phyloP scores from a whole-genome alignment of 2,329 filamentous ascomycete species.

The Botryosphaeria dothidea region DNA sequence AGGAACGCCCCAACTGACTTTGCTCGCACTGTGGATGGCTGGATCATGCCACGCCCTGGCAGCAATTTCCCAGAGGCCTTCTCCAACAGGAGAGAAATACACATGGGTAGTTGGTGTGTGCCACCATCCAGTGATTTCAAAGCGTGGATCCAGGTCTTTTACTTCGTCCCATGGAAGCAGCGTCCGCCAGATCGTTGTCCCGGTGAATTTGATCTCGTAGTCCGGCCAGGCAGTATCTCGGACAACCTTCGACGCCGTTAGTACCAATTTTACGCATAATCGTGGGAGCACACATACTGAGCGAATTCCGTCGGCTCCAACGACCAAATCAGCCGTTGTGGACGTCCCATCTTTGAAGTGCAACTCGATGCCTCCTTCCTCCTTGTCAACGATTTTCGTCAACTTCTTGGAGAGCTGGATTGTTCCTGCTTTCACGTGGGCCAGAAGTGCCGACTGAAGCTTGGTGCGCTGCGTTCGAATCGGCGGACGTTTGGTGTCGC shows the following conservation, averaged over 20 bases:
- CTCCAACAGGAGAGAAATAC: constrained; percentile 37
- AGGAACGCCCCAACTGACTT: constrained; percentile 41
- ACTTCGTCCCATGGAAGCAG: constrained; percentile 38
- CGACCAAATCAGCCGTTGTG: constrained; percentile 45
- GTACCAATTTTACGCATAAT: too few relatives aligned
- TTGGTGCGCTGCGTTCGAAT: constrained; percentile 29
- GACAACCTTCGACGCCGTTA: constrained; percentile 37
- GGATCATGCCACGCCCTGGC: constrained; percentile 38
- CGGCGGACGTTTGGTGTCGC: constrained; percentile 1
- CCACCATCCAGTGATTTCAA: constrained; percentile 47
- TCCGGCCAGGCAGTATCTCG: constrained; percentile 44
- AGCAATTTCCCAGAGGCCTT: constrained; percentile 44
- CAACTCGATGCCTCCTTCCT: constrained; percentile 29
- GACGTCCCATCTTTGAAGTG: constrained; percentile 50
- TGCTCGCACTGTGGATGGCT: constrained; percentile 28
- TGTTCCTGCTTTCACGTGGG: constrained; percentile 45
- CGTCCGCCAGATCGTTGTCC: constrained; percentile 51
- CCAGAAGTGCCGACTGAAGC: constrained; percentile 52
- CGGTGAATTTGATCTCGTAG: constrained; percentile 50
- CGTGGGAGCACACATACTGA: constrained; percentile 28
- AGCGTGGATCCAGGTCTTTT: constrained; percentile 32
- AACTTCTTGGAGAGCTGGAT: constrained; percentile 52
- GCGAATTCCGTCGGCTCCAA: constrained; percentile 57
- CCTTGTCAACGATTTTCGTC: constrained; percentile 39
- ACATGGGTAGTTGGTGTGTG: constrained; percentile 45